Conservation (phyloP, 2,329 filamentous ascomycete species). For the Davidsoniella australis region DNA sequence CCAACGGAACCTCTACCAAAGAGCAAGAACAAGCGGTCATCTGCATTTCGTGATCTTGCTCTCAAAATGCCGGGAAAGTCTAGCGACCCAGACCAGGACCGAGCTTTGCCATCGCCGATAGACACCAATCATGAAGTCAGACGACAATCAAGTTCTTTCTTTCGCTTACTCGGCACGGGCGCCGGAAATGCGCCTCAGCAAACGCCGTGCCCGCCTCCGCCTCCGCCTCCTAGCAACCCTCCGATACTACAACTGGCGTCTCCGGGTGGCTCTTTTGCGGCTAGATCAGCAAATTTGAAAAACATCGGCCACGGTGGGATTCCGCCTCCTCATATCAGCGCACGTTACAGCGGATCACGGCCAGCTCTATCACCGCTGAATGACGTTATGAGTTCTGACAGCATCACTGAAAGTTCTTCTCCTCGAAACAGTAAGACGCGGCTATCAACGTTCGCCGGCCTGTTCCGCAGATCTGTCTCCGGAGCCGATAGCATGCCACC, state of each 20-base stretch:
- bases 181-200: no score
- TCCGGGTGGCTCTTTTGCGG: neutral
- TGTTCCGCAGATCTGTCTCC: constrained; percentile 6
- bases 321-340: neutral
- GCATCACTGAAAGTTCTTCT: neutral
- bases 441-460: constrained; percentile 2
- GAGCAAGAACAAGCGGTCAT: neutral
- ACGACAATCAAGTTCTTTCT: constrained; percentile 5
- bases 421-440: constrained; percentile 3
- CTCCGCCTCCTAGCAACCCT: neutral
- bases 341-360: neutral
- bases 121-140: neutral
- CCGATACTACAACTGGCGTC: neutral
- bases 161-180: neutral
- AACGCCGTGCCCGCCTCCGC: no score
- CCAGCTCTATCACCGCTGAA: constrained; percentile 8
- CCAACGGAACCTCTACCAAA: no score
- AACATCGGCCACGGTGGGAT: neutral
- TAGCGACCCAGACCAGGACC: neutral
- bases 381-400: constrained; percentile 9
- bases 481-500: neutral
- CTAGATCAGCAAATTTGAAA: neutral
- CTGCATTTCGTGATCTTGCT: constrained; percentile 1
- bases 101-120: neutral
- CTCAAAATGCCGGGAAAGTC: constrained; percentile 1